phyloP scores from a whole-genome alignment of 306 rosid species.

The Clitoria ternatea region DNA sequence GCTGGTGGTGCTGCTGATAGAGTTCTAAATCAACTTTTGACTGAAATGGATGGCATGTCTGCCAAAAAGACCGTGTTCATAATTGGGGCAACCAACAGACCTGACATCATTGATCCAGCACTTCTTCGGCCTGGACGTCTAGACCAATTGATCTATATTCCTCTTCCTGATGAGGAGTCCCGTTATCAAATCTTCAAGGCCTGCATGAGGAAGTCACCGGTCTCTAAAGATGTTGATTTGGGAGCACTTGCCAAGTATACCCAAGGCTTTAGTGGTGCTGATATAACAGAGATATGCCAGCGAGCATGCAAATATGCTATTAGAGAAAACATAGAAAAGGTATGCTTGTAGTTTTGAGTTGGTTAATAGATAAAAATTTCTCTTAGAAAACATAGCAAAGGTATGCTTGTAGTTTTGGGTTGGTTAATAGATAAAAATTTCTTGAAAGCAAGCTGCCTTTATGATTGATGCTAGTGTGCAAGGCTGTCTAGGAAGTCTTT shows the following conservation, averaged over 20 bases:
- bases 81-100: conserved; percentile 56
- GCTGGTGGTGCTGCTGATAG: conserved; percentile 55
- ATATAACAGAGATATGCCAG: conserved; percentile 53
- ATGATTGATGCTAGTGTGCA: background rate
- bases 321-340: conserved; percentile 54
- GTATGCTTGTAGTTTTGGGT: conserved; percentile 18
- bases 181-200: conserved; percentile 50
- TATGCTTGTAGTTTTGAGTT: background rate
- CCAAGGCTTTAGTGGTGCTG: conserved; percentile 56
- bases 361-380: background rate
- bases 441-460: background rate
- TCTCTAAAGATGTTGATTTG: conserved; percentile 45
- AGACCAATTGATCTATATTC: conserved; percentile 51
- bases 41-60: conserved; percentile 58
- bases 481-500: background rate
- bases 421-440: background rate
- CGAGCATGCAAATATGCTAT: conserved; percentile 55
- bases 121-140: conserved; percentile 56
- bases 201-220: conserved; percentile 52
- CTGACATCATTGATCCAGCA: conserved; percentile 53
- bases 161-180: conserved; percentile 51
- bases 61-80: conserved; percentile 49
- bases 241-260: conserved; percentile 42
- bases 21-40: conserved; percentile 49
- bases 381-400: conserved; percentile 39